Evolutionary conservation across 2,329 filamentous ascomycete genomes (phyloP), one percentile per base, ranked within the genome.

Genomic region (Gaeumannomyces sp.): DNA sequence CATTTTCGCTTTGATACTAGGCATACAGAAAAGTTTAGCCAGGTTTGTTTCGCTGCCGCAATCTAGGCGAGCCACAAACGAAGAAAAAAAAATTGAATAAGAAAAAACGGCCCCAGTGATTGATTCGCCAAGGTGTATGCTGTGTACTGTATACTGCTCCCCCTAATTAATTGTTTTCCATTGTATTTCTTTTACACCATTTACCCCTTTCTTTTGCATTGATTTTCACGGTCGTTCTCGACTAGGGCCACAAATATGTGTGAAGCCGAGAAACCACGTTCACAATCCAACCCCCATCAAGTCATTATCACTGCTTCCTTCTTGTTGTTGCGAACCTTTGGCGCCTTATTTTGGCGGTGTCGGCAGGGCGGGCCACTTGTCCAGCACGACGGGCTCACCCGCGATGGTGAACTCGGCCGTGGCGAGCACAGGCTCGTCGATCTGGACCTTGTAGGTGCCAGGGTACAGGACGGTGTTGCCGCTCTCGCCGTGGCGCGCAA

Each of bases 381-480:
- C 83, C 63, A 85, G 67, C 22, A 79, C 73, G 1, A 70, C 72
- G 28, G 75, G 70, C 1, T 77, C 71, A 0, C 83, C 83, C 0
- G 76, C 80, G 66, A 85, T 72, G 2, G 74, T 78, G 66, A 85
- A 83, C 28, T 77, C 77, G 59, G 78, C 68, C 50, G 67, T 73
- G 0, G 76, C 74, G 61, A 77, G 69, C 2, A 76, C 75, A 62
- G 78, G 76, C 64, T 76, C 72, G 70, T 85, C 83, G 11, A 85
- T 63, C 61, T 76, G 68, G 14, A 85, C 60, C 10, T 71, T 75
- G 67, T 86, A 87, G 25, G 76, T 76, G 0, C 83, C 84, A 0
- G 83, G 83, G 71, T 83, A 85, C 13, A 86, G 69, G 19, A 84
- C 78, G 61, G 75, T 77, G 66, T 82, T 79, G 0, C 84, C 85